phyloP scores from a whole-genome alignment of 1,284 basidiomycete genomes.

The Apiotrichum akiyoshidainum region DNA sequence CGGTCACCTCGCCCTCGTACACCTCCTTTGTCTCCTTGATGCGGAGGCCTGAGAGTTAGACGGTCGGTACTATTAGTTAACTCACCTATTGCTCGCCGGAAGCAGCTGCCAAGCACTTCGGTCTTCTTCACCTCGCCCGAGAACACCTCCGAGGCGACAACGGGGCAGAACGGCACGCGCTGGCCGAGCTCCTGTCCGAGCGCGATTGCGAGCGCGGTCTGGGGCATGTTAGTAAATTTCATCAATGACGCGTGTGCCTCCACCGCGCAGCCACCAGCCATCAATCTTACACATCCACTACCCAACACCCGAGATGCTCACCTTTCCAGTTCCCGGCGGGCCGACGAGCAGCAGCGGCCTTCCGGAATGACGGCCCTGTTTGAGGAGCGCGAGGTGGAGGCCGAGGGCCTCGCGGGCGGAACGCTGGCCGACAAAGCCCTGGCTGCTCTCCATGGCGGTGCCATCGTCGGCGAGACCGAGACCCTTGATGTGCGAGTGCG shows the following conservation, averaged over 20 bases:
- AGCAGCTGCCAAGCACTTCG: conserved; percentile 93
- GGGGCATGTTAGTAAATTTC: conserved; percentile 56
- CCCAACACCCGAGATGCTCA: conserved; percentile 18
- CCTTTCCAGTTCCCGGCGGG: conserved; percentile 51
- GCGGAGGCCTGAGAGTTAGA: conserved; percentile 64
- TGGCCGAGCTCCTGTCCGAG: conserved; percentile 89
- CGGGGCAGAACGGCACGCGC: conserved; percentile 96
- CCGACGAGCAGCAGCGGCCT: conserved; percentile 49
- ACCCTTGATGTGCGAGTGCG: conserved; percentile 64
- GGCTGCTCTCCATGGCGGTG: conserved; percentile 65
- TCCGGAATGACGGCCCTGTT: conserved; percentile 46
- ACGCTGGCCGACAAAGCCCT: conserved; percentile 88
- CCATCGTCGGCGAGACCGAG: conserved; percentile 87
- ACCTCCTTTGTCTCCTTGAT: conserved; percentile 99
- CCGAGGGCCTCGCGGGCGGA: conserved; percentile 75
- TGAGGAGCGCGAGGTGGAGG: conserved; percentile 45
- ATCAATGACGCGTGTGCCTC: background rate
- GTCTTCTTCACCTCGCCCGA: conserved; percentile 98
- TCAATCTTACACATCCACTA: background rate
- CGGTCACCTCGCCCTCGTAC: conserved; percentile 97
- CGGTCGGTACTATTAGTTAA: conserved; percentile 22
- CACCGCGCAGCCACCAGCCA: background rate
- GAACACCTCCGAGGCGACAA: conserved; percentile 97
- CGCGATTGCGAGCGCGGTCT: conserved; percentile 91
- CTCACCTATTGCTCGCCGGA: conserved; percentile 91